These are phyloP conservation scores for Saussurea involucrata DNA, from an alignment of 129 eudicot species.

Conservation along the genomic window DNA sequence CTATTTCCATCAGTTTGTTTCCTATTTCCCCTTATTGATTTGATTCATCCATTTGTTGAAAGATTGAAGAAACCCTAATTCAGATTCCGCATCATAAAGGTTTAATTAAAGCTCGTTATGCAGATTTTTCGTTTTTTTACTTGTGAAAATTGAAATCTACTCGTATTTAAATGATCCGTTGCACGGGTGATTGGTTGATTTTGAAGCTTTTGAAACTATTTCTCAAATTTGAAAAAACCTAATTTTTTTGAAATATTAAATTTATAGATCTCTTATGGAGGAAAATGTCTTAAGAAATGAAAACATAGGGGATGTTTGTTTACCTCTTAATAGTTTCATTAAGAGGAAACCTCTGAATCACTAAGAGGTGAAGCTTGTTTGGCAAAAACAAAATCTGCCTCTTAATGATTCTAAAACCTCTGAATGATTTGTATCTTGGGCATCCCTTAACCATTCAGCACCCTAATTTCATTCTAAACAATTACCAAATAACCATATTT, in stretches of 20 bases:
- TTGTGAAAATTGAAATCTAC: not conserved
- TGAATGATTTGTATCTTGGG: too few relatives aligned
- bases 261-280: not conserved
- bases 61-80: conserved; percentile 1
- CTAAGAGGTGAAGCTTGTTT: too few relatives aligned
- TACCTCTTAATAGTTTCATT: too few relatives aligned
- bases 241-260: not conserved
- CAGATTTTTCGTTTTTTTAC: not conserved
- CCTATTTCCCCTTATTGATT: not conserved
- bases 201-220: not conserved
- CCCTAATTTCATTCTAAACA: too few relatives aligned
- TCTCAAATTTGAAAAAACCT: not conserved
- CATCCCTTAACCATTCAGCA: too few relatives aligned
- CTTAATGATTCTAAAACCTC: too few relatives aligned
- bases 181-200: not conserved
- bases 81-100: not conserved
- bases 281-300: not conserved
- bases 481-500: too few relatives aligned
- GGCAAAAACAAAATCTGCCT: too few relatives aligned
- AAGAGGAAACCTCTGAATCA: too few relatives aligned
- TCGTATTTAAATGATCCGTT: not conserved
- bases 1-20: not conserved
- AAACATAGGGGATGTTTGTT: too few relatives aligned
- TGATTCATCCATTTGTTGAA: not conserved
- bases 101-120: not conserved